These are phyloP conservation scores for Breynia disticha DNA, from an alignment of 441 rosid genomes.

Conservation along the genomic window DNA sequence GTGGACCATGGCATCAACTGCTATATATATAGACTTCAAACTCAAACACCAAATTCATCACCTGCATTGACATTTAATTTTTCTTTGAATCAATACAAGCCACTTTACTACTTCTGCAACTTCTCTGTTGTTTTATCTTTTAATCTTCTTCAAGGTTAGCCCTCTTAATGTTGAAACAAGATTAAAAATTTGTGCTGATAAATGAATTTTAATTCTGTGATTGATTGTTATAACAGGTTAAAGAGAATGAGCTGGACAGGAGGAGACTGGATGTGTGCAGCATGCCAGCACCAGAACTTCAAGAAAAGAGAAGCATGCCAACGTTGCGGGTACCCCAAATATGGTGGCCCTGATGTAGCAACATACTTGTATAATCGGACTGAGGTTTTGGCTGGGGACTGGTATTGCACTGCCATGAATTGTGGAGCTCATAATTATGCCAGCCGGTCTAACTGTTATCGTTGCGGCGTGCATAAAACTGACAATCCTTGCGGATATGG, in stretches of 20 bases:
- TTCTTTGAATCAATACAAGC: background rate
- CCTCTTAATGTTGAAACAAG: background rate
- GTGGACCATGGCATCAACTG: constrained; percentile 7
- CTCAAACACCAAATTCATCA: constrained; percentile 24
- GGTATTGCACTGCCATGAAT: constrained; percentile 65
- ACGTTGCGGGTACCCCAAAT: constrained; percentile 66
- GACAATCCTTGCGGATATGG: constrained; percentile 27
- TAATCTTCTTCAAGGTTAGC: background rate
- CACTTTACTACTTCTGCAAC: background rate
- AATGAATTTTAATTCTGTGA: background rate
- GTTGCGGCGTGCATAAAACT: constrained; percentile 48
- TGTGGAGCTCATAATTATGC: constrained; percentile 89
- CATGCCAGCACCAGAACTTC: constrained; percentile 82
- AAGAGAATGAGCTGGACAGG: constrained; percentile 64
- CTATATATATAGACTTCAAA: constrained; percentile 25
- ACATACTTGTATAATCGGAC: constrained; percentile 47
- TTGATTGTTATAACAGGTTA: background rate
- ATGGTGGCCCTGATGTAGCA: constrained; percentile 66
- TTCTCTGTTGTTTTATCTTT: background rate
- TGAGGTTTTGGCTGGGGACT: constrained; percentile 71
- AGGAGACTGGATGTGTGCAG: constrained; percentile 93
- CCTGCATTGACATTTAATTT: constrained; percentile 11
- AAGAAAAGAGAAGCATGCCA: constrained; percentile 76
- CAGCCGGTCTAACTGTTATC: constrained; percentile 55
- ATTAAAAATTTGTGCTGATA: no score